Evolutionary conservation across 768 basidiomycete genomes (phyloP).

Genomic region (Macrolepiota fuliginosa): DNA sequence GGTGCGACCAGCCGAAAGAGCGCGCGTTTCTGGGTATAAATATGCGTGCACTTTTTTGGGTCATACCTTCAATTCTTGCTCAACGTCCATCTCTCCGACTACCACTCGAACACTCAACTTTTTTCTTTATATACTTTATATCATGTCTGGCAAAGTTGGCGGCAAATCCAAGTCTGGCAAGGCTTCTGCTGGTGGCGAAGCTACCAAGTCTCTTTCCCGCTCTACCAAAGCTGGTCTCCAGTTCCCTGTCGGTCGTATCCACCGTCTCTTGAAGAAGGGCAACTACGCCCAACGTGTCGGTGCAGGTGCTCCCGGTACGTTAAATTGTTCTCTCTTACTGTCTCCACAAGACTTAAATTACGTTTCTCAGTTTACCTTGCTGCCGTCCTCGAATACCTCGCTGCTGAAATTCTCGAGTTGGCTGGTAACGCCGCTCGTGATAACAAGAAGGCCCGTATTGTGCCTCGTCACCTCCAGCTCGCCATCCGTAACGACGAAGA

Average conservation of each 20-base stretch:
- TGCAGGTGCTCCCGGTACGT: constrained; percentile 78
- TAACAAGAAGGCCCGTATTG: constrained; percentile 92
- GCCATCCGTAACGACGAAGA: constrained; percentile 92
- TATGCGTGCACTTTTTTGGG: not conserved
- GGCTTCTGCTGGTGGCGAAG: constrained; percentile 64
- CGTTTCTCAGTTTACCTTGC: constrained; percentile 71
- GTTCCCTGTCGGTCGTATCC: constrained; percentile 92
- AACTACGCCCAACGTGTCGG: constrained; percentile 89
- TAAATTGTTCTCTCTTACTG: not conserved
- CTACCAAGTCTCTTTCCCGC: constrained; percentile 63
- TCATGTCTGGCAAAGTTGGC: constrained; percentile 46
- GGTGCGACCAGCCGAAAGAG: too few species aligned
- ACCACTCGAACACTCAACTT: not conserved
- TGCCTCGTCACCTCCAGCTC: constrained; percentile 88
- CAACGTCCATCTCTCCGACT: not conserved
- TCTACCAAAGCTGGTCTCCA: constrained; percentile 75
- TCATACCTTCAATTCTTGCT: not conserved
- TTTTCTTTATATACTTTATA: constrained; percentile 3
- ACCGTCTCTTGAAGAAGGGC: constrained; percentile 83
- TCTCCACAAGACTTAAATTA: not conserved
- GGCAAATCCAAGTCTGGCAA: constrained; percentile 64
- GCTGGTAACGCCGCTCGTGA: constrained; percentile 84
- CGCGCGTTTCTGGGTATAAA: not conserved
- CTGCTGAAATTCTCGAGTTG: constrained; percentile 91
- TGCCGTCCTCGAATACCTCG: constrained; percentile 88